Conservation (phyloP, 2,329 filamentous ascomycete species). For the Fusarium mexicanum region DNA sequence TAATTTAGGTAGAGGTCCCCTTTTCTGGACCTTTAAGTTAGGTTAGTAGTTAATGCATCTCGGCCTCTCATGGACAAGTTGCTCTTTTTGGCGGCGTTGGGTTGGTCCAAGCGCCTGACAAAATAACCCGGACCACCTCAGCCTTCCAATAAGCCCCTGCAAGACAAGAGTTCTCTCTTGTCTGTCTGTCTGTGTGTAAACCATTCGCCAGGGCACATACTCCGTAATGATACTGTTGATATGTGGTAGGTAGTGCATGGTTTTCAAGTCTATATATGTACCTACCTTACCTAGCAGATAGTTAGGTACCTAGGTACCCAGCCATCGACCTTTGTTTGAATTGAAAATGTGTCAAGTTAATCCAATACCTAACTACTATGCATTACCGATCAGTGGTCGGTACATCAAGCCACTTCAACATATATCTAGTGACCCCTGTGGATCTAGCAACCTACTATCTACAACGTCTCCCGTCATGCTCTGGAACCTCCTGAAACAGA, state of each 20-base stretch:
- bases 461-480: background rate
- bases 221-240: background rate
- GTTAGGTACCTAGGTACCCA: background rate
- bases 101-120: conserved; percentile 45
- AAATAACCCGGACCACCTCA: conserved; percentile 36
- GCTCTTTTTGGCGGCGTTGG: conserved; percentile 39
- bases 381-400: background rate
- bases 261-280: background rate
- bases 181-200: background rate
- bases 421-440: background rate
- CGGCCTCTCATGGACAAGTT: conserved; percentile 42
- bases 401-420: background rate
- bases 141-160: background rate
- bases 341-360: background rate
- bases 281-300: too few species aligned
- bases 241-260: background rate
- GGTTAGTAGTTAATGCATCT: conserved; percentile 26
- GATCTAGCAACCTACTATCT: background rate
- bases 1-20: conserved; percentile 43
- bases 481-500: conserved; percentile 13
- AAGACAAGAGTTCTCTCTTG: background rate
- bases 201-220: background rate
- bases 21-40: conserved; percentile 42
- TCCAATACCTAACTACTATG: background rate
- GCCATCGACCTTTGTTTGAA: background rate